Base-by-base conservation (phyloP, 2,329 filamentous ascomycete species). In the Nectriaceae sp. region DNA sequence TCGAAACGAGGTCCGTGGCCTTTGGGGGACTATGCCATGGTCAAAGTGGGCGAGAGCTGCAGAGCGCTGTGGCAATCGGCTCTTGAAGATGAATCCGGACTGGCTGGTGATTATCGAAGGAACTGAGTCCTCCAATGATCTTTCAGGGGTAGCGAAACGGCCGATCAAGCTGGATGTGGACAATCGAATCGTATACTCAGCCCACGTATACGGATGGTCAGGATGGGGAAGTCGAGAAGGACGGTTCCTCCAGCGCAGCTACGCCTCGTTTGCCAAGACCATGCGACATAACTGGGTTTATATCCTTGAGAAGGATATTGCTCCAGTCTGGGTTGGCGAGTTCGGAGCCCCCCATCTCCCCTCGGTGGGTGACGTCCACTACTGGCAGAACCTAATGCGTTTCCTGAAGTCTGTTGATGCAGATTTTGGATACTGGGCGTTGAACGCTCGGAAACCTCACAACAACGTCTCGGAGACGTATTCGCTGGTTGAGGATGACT, bases 21-120 rank as follows among this genome's bases (percentile, higher is more conserved):
- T 86, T 33, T 87, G 83, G 83, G 85, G 84, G 24, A 86, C 84
- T 13, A 85, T 87, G 80, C 70, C 79, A 5, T 88, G 85, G 84
- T 69, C 73, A 21, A 74, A 73, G 44, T 88, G 84, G 83, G 85
- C 84, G 1, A 64, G 72, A 1, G 85, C 85, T 0, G 83, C 84
- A 22, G 84, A 88, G 68, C 71, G 71, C 51, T 84, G 80, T 49
- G 81, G 82, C 40, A 84, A 87, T 62, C 71, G 77, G 16, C 70
- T 88, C 41, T 73, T 87, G 24, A 67, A 66, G 50, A 72, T 88
- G 64, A 82, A 85, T 49, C 70, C 69, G 16, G 73, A 85, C 67
- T 88, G 83, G 84, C 73, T 88, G 44, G 79, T 88, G 66, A 70
- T 89, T 37, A 80, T 88, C 37, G 85, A 85, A 66, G 85, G 85